A percentile compares a stretch with the other conserved stretches of the same genome.
Conservation (phyloP, 2,329 filamentous ascomycete genomes). For the Stagonosporopsis vannaccii region DNA sequence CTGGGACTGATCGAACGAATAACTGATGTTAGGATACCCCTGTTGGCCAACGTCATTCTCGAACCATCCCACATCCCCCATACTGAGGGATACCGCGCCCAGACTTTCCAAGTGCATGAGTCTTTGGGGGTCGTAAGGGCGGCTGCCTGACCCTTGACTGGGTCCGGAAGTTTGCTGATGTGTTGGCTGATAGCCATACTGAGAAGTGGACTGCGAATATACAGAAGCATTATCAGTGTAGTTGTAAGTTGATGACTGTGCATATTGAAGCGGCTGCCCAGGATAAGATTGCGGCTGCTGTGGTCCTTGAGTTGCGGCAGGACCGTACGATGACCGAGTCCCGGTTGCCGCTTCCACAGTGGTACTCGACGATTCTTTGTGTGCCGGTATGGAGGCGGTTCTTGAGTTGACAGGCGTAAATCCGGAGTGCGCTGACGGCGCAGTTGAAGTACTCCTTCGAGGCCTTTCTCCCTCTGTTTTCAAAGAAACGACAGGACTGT, state of each 20-base stretch:
- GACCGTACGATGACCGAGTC: not conserved
- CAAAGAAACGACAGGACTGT: not conserved
- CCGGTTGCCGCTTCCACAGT: not conserved
- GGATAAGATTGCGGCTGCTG: constrained; percentile 8
- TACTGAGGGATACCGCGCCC: not conserved
- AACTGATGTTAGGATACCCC: not conserved
- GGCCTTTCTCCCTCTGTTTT: constrained; percentile 9
- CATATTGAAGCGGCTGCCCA: not conserved
- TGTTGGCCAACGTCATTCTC: not conserved
- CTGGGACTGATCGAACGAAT: not conserved
- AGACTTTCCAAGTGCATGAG: constrained; percentile 5
- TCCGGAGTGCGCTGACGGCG: not conserved
- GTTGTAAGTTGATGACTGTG: not conserved
- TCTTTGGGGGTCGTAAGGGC: constrained; percentile 1
- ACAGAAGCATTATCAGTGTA: not conserved
- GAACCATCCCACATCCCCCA: not conserved
- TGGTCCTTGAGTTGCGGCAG: not conserved
- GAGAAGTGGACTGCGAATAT: constrained; percentile 1
- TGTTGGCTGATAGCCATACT: not conserved
- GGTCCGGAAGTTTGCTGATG: constrained; percentile 6
- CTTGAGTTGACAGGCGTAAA: constrained; percentile 24
- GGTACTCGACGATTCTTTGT: not conserved
- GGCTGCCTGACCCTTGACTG: not conserved
- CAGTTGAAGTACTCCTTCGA: constrained; percentile 5
- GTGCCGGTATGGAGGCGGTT: not conserved